Evolutionary conservation across 768 basidiomycete genomes (phyloP).

Genomic region (Cytidiella melzeri): DNA sequence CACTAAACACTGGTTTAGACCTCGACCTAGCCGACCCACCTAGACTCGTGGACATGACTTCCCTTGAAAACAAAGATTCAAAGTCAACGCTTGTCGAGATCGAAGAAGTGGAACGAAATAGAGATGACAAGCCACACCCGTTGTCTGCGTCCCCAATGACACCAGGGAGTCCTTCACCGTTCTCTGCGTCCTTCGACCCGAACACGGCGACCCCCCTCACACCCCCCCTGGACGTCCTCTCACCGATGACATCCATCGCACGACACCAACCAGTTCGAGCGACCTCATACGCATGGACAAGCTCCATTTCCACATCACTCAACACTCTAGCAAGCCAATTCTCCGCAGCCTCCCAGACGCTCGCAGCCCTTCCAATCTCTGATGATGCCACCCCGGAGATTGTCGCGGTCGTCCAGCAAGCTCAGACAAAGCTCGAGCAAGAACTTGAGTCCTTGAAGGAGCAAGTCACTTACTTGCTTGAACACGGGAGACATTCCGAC

Average conservation of each 20-base stretch:
- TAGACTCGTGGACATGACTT: neutral
- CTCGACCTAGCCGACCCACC: neutral
- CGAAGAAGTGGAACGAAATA: neutral
- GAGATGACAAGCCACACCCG: neutral
- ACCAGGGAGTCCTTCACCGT: constrained; percentile 15
- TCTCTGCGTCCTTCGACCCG: constrained; percentile 20
- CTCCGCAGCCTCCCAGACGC: constrained; percentile 33
- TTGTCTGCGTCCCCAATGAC: neutral
- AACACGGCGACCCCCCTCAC: constrained; percentile 12
- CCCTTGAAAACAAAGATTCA: constrained; percentile 13
- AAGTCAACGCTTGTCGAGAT: constrained; percentile 17
- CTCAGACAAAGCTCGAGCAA: constrained; percentile 27
- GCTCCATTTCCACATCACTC: constrained; percentile 32
- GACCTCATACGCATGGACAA: constrained; percentile 21
- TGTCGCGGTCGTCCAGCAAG: constrained; percentile 27
- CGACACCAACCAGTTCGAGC: neutral
- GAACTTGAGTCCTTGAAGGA: constrained; percentile 28
- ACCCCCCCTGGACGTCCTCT: constrained; percentile 1
- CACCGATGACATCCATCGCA: neutral
- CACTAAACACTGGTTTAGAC: neutral
- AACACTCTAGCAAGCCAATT: constrained; percentile 36
- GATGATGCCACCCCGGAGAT: neutral
- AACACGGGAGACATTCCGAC: neutral
- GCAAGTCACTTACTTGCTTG: constrained; percentile 15
- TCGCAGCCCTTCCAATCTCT: constrained; percentile 21